A percentile compares a stretch with the other conserved stretches of the same genome.
Conservation (phyloP, 2,329 filamentous ascomycete genomes). For the Juglanconis oblonga region DNA sequence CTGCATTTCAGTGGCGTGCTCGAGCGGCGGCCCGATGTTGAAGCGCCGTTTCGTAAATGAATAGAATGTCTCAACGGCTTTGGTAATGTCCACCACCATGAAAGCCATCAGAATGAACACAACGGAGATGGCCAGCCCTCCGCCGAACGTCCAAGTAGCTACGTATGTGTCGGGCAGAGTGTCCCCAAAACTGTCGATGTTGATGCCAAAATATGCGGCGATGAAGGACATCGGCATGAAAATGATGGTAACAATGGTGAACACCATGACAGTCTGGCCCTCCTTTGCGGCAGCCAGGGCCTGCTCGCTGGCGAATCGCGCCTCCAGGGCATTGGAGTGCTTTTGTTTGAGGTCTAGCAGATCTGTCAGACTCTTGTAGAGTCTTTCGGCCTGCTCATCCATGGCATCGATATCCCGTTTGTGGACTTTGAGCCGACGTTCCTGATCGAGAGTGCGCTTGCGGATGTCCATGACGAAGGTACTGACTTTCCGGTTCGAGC, state of each 20-base stretch:
- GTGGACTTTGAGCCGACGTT: slow-evolving; percentile 55
- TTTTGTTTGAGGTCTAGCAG: slow-evolving; percentile 68
- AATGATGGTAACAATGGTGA: slow-evolving; percentile 44
- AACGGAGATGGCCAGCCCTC: slow-evolving; percentile 36
- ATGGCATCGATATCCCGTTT: slow-evolving; percentile 61
- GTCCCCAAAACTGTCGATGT: slow-evolving; percentile 43
- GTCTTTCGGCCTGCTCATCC: slow-evolving; percentile 59
- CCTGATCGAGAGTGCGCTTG: slow-evolving; percentile 54
- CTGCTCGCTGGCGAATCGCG: slow-evolving; percentile 59
- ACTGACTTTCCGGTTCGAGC: slow-evolving; percentile 28
- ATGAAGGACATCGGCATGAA: slow-evolving; percentile 44
- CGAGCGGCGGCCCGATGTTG: background rate
- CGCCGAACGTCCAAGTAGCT: slow-evolving; percentile 31
- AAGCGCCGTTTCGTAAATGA: slow-evolving; percentile 8
- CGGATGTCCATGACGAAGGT: slow-evolving; percentile 33
- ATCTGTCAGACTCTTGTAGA: slow-evolving; percentile 59
- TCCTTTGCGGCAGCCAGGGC: slow-evolving; percentile 56
- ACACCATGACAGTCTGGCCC: slow-evolving; percentile 42
- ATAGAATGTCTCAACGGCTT: slow-evolving; percentile 17
- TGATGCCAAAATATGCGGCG: slow-evolving; percentile 42
- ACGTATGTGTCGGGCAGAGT: slow-evolving; percentile 24
- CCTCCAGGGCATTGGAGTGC: slow-evolving; percentile 65
- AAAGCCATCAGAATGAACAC: slow-evolving; percentile 37
- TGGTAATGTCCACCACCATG: slow-evolving; percentile 32
- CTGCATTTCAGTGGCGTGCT: background rate